Conservation (phyloP, 495 filamentous ascomycete genomes). For the Penicillium alfredii region DNA sequence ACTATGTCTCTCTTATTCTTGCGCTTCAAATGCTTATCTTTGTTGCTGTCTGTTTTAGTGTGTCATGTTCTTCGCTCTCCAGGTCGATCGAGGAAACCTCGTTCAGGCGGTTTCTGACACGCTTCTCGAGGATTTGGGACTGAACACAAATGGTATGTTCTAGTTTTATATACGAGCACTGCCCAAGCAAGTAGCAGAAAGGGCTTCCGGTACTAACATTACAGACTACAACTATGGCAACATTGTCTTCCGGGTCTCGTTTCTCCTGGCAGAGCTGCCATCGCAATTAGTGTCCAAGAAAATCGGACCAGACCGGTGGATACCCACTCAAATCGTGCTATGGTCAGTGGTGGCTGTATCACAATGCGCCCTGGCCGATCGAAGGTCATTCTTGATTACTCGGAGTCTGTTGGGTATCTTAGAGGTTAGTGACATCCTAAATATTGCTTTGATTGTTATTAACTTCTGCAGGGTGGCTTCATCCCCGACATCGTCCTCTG, state of each 20-base stretch:
- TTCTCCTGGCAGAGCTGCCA: conserved; percentile 58
- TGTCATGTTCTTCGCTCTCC: conserved; percentile 67
- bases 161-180: too few relatives aligned
- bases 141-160: conserved; percentile 48
- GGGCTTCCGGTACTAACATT: too few relatives aligned
- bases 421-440: conserved; percentile 17
- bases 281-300: conserved; percentile 62
- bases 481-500: conserved; percentile 50
- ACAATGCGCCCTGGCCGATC: conserved; percentile 55
- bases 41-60: too few relatives aligned
- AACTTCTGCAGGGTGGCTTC: conserved; percentile 53
- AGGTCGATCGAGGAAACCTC: conserved; percentile 57
- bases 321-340: conserved; percentile 65
- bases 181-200: too few relatives aligned
- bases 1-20: too few relatives aligned
- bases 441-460: too few relatives aligned
- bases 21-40: too few relatives aligned
- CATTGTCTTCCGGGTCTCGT: conserved; percentile 45
- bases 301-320: conserved; percentile 72
- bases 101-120: conserved; percentile 34
- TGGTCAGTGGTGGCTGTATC: conserved; percentile 64
- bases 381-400: conserved; percentile 54
- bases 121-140: conserved; percentile 46
- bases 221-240: conserved; percentile 28
- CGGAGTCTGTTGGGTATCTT: conserved; percentile 61